phyloP scores from a whole-genome alignment of 2,329 filamentous ascomycete genomes.

The Ploettnerulaceae sp. region DNA sequence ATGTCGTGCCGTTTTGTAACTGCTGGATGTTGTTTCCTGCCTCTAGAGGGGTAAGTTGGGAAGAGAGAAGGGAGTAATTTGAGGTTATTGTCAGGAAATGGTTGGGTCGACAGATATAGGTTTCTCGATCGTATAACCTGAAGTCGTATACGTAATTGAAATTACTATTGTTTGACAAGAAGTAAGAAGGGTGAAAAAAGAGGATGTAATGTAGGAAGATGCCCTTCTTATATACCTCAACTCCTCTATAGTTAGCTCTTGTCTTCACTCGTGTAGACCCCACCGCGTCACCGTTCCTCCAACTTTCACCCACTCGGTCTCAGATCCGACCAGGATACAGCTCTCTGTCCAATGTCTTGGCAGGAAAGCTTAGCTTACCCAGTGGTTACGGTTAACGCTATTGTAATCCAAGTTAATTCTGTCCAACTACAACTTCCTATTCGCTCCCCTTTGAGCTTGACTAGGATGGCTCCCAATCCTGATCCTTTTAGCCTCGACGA shows the following conservation, averaged over 20 bases:
- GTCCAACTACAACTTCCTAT: neutral
- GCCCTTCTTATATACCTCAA: conserved; percentile 1
- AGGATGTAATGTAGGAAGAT: neutral
- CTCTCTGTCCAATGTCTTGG: conserved; percentile 7
- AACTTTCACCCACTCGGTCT: conserved; percentile 1
- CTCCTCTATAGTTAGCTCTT: neutral
- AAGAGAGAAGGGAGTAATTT: too few species aligned
- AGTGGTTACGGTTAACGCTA: too few species aligned
- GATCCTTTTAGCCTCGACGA: too few species aligned
- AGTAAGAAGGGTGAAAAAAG: neutral
- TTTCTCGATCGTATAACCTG: too few species aligned
- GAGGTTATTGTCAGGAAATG: too few species aligned
- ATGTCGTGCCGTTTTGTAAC: neutral
- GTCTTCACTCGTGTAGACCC: neutral
- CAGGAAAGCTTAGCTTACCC: conserved; percentile 13
- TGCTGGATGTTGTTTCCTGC: too few species aligned
- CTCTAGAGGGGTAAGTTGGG: too few species aligned
- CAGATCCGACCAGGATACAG: too few species aligned
- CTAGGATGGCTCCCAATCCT: conserved; percentile 7
- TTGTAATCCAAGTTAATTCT: conserved; percentile 3
- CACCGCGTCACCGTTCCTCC: neutral
- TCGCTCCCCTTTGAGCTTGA: neutral
- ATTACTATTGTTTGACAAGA: neutral
- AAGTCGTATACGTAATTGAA: neutral
- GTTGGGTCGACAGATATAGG: too few species aligned